Evolutionary conservation across 805 yeast species (phyloP), one percentile per base, ranked within the genome.

Genomic region (Candida piceae): DNA sequence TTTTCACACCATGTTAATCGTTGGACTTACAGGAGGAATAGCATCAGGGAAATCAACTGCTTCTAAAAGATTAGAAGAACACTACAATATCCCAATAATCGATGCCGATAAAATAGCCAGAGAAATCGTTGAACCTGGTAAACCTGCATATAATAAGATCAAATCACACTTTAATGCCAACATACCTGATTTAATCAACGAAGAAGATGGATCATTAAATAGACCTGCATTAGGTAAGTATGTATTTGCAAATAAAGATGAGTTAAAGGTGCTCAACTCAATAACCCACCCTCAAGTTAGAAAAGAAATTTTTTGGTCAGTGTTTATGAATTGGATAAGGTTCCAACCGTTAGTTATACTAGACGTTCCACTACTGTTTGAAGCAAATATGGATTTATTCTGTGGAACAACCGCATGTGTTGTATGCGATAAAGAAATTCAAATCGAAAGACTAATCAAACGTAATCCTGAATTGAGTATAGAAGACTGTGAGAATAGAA

Each of bases 11-110:
- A 90, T 93, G 98, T 72, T 93, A 31, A 72, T 93, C 22, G 73
- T 93, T 5, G 99, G 99, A 1, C 72, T 93, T n/a, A 93, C 98
- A 0, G 99, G 99, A 2, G 96, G 97, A 2, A 93, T 93, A 34
- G 96, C 96, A 5, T 74, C 93, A n/a, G 99, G 99, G 3, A 93
- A 93, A 53, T 82, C 95, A 15, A 90, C 97, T 0, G 97, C 85
- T 0, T 85, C 96, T 0, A 53, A 63, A 13, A 58, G 73, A 24
- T 62, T 93, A 9, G 43, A 58, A 4, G 72, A 74, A 8, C 61
- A 74, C 9, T 70, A 79, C 51, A 53, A 66, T 2, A 41, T 84
- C 5, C 70, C 82, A 0, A 60, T 93, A 1, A 70, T 93, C 1
- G 98, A 93, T 63, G 97, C 98, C 1, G 99, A 93, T 58, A 58